Base-by-base conservation (phyloP, 192 early-diverging fungal genomes). In the Coemansia umbellata region DNA sequence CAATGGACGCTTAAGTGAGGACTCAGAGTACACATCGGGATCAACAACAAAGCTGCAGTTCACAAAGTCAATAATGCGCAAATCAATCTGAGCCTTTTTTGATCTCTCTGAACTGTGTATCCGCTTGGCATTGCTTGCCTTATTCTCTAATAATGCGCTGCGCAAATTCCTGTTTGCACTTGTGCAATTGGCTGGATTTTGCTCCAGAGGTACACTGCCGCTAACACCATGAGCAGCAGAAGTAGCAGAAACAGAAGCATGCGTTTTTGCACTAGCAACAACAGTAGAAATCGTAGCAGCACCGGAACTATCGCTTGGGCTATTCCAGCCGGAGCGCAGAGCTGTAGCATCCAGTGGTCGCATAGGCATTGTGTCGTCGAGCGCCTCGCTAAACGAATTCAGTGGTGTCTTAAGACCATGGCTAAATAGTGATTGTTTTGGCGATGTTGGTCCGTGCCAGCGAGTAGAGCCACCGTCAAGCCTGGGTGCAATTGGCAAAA, bases 41-140 rank as follows among this genome's bases (percentile, higher is more conserved):
- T 80, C 78, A 26, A 67, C 39, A n/a, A 71, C 71, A 67, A 71
- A 79, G 55, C 91, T 83, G 57, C 91, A 93, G 53, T 97, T 87
- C 8, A 92, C 92, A 76, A 99, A 99, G 62, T 99, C 96, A 57
- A 99, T 99, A 70, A 99, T 92, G 37, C 87, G 85, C 26, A 99
- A 65, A 54, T 94, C 86, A 7, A 90, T 88, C 21, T 81, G 78
- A 13, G 54, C 55, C 7, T 55, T 40, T 5, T 9, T 26, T 4
- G 43, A 21, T 6, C 27, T 43, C 2, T 44, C 23, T 9, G 32
- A 22, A 19, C 2, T 31, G n/a, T n/a, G n/a, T n/a, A n/a, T n/a
- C n/a, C n/a, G n/a, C n/a, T n/a, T n/a, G n/a, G n/a, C n/a, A n/a
- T n/a, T n/a, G n/a, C n/a, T n/a, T n/a, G n/a, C n/a, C n/a, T n/a